Conservation (phyloP, 768 basidiomycete genomes). For the Lentinula aciculospora region DNA sequence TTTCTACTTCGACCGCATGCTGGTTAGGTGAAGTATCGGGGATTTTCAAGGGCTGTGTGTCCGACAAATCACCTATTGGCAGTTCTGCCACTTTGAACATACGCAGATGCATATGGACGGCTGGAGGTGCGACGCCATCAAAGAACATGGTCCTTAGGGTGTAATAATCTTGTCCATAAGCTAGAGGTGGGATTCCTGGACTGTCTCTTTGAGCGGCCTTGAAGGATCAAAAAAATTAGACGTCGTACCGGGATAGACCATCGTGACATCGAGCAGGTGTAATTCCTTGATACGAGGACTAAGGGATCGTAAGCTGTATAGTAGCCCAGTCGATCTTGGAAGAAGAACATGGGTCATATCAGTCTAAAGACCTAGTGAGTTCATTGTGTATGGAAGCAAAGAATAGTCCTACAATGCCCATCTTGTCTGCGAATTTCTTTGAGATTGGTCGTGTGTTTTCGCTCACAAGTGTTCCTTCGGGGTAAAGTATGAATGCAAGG, state of each 20-base stretch:
- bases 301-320: constrained; percentile 78
- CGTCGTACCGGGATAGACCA: constrained; percentile 78
- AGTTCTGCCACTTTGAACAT: constrained; percentile 66
- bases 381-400: no score
- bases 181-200: constrained; percentile 68
- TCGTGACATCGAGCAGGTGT: constrained; percentile 84
- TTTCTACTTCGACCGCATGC: constrained; percentile 36
- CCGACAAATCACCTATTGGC: constrained; percentile 60
- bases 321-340: constrained; percentile 89
- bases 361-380: constrained; percentile 36
- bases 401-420: constrained; percentile 72
- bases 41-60: constrained; percentile 24
- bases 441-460: constrained; percentile 80
- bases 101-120: constrained; percentile 83
- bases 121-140: constrained; percentile 74
- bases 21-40: constrained; percentile 21
- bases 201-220: constrained; percentile 8
- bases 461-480: constrained; percentile 94
- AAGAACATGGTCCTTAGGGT: constrained; percentile 87
- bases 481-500: constrained; percentile 83
- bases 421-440: constrained; percentile 83
- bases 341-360: constrained; percentile 81
- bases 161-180: constrained; percentile 86
- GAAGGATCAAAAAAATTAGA: neutral
- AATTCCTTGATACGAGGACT: constrained; percentile 72